Base-by-base conservation (phyloP, 768 basidiomycete genomes). In the Suillus decipiens region DNA sequence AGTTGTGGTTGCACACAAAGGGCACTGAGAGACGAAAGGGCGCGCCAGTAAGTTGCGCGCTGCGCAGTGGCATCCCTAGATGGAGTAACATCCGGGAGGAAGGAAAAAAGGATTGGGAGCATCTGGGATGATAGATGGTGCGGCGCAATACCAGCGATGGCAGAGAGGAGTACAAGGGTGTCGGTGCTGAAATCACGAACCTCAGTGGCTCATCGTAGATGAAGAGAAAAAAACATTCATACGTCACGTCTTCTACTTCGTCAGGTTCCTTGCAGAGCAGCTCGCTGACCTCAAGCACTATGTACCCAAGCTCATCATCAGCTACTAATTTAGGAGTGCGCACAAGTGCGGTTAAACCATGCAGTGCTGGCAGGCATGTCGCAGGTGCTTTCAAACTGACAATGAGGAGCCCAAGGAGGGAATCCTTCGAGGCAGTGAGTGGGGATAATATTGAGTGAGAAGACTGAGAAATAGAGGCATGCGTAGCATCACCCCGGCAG, bases 271-370 rank as follows among this genome's bases (percentile, higher is more conserved):
- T 76, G 42, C 60, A 57, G 41, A 96, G 76, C 10, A 92, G 76
- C 56, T 93, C 89, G 69, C 90, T 87, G 33, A 90, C 79, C 56
- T 84, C 88, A 62, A 89, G 88, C 1, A 96, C 90, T 45, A 94
- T 78, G 70, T 90, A 95, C 3, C 87, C 85, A 12, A 93, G 74
- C 72, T 99, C 96, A 22, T 88, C 84, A 59, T 88, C 82, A 0
- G 84, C 78, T 42, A 96, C 78, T 51, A 95, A 82, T 0, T 74
- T 74, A 8, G 81, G 77, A 2, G 92, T 87, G 9, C 83, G 84
- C n/a, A 89, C 81, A 67, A 97, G 71, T 22, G 83, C 83, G 45
- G 84, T 83, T 53, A 95, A 76, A 8, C 87, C 88, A 7, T 83
- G 80, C 19, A 97, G 75, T 0, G 91, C 89, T 24, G 86, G 80